Percentiles rank a stretch among this genome's conserved stretches.
These are phyloP conservation scores for Chenopodium quinoa DNA, from an alignment of 148 eudicot genomes.

Conservation along the genomic window DNA sequence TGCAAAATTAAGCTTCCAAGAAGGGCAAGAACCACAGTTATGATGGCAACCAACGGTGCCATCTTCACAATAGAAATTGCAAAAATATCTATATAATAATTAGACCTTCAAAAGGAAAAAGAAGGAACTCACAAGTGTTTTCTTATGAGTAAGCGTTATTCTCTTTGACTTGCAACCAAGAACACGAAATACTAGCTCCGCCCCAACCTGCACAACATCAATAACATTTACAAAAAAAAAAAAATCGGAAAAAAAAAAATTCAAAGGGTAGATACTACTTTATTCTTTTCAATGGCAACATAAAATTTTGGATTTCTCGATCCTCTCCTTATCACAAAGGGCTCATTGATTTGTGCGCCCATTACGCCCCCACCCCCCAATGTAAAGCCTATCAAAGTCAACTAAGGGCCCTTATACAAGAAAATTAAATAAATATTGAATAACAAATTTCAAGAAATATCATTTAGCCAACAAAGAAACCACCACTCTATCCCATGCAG, in stretches of 20 bases:
- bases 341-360: not conserved
- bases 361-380: too few species aligned
- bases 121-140: slow-evolving; percentile 72
- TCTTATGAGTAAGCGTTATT: slow-evolving; percentile 95
- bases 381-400: not conserved
- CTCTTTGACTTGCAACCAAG: slow-evolving; percentile 98
- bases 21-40: not conserved
- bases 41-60: too few species aligned
- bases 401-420: not conserved
- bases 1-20: not conserved
- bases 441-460: not conserved
- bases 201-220: slow-evolving; percentile 74
- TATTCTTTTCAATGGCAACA: too few species aligned
- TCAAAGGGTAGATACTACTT: too few species aligned
- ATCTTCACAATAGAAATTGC: not conserved
- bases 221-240: slow-evolving; percentile 13
- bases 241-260: too few species aligned
- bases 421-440: not conserved
- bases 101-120: not conserved
- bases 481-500: not conserved
- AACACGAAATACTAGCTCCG: slow-evolving; percentile 82
- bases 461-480: not conserved
- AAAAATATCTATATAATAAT: not conserved
- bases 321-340: not conserved
- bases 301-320: not conserved